Conservation (phyloP, 305 asterid species). For the Stenogyne calaminthoides region DNA sequence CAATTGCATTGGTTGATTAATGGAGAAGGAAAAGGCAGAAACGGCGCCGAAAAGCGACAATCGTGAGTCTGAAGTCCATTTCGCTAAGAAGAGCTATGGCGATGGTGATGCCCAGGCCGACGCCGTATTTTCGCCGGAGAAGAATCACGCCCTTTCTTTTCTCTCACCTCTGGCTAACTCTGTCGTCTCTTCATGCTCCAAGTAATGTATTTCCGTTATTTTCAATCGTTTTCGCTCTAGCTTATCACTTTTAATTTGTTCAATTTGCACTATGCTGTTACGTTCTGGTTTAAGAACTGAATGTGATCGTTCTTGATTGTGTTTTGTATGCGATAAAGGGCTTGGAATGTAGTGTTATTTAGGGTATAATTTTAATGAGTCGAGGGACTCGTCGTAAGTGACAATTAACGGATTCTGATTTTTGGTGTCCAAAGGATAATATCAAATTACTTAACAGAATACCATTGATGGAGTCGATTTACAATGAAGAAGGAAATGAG, state of each 20-base stretch:
- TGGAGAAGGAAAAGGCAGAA: slow-evolving; percentile 37
- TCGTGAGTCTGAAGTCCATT: slow-evolving; percentile 51
- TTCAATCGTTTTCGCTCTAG: slow-evolving; percentile 1
- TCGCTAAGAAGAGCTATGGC: slow-evolving; percentile 39
- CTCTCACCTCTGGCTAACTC: slow-evolving; percentile 70
- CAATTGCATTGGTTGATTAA: slow-evolving; percentile 11
- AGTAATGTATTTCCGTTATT: slow-evolving; percentile 39
- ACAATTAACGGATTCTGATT: background rate
- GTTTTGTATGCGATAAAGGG: background rate
- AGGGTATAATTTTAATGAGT: background rate
- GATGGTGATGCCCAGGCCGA: slow-evolving; percentile 30
- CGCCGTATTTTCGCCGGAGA: slow-evolving; percentile 29
- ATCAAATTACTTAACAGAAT: background rate
- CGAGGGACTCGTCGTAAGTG: background rate
- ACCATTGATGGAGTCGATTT: background rate
- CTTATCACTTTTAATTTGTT: background rate
- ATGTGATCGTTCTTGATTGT: background rate
- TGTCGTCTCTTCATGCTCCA: slow-evolving; percentile 70
- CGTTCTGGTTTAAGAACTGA: slow-evolving; percentile 1
- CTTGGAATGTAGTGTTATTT: background rate
- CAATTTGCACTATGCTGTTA: background rate
- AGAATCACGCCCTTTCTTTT: slow-evolving; percentile 46
- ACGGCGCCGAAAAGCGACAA: slow-evolving; percentile 30
- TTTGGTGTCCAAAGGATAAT: background rate
- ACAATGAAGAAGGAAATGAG: too few species aligned